Evolutionary conservation across 805 yeast genomes (phyloP).

Genomic region (Kuraishia piskuri): DNA sequence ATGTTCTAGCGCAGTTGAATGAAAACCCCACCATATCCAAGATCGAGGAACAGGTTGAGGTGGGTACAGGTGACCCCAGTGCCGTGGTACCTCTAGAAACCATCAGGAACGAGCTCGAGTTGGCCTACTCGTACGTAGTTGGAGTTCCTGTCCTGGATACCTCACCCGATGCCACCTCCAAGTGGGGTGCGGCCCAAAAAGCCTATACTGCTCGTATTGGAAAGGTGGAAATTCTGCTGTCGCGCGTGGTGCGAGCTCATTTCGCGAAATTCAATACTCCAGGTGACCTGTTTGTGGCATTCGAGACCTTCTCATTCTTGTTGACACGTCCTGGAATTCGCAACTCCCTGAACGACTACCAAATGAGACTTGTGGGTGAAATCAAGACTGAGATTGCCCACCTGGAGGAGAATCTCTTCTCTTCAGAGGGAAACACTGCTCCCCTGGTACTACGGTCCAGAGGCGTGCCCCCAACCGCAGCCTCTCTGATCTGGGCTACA

Average conservation of each 20-base stretch:
- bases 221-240: conserved; percentile 36
- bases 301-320: conserved; percentile 39
- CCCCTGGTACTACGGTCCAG: conserved; percentile 13
- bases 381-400: conserved; percentile 25
- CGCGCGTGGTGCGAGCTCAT: conserved; percentile 27
- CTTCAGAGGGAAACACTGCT: neutral
- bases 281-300: conserved; percentile 42
- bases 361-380: conserved; percentile 36
- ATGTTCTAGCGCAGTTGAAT: neutral
- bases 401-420: neutral
- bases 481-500: conserved; percentile 42
- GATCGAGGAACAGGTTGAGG: neutral
- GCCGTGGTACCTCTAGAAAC: neutral
- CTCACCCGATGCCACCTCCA: conserved; percentile 23
- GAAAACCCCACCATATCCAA: neutral
- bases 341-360: conserved; percentile 53
- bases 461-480: conserved; percentile 39
- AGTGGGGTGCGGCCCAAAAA: conserved; percentile 34
- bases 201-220: conserved; percentile 33
- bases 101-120: conserved; percentile 23
- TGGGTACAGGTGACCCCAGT: neutral
- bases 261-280: conserved; percentile 32
- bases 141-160: conserved; percentile 29
- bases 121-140: conserved; percentile 32
- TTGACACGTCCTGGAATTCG: conserved; percentile 45